Base-by-base conservation (phyloP, 345 rosid genomes). In the Cochlearia excelsa region DNA sequence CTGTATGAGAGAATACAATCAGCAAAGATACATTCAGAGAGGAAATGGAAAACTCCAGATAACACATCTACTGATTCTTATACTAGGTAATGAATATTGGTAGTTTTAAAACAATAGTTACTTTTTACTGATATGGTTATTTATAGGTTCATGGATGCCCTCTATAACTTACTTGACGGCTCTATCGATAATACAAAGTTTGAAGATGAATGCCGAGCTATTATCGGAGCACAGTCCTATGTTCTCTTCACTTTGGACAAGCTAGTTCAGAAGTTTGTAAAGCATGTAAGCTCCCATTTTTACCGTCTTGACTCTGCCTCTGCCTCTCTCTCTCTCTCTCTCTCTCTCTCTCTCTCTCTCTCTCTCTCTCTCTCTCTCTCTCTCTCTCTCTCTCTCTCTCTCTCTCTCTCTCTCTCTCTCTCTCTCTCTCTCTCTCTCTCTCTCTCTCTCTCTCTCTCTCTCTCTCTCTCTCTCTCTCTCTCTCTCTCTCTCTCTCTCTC, bases 201-300 rank as follows among this genome's bases (percentile, higher is more conserved):
- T 64, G 99, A 93, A 79, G 99, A 93, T 68, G 99, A 89, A 37
- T 93, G 99, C 57, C 92, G 97, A 41, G 85, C 97, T 69, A 89
- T 87, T 54, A 85, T 93, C 53, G 99, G 99, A 66, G 85, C 97
- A 52, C 99, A 89, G 63, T 93, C 99, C 41, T 93, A 93, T 57
- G 73, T 93, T 49, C 81, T 93, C 6, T 93, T 93, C 76, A 93
- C 99, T 27, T 75, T 93, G 80, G 99, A 93, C 79, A 93, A 93
- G 68, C 75, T 93, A 72, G 86, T 93, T 35, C 85, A 80, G 75
- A 89, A 89, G 81, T 82, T 90, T 63, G 95, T 87, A 61, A 90
- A 87, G 72, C 97, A 90, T 83, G 99, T 87, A 74, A 68, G 78
- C 45, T 56, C 57, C 46, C 9, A 59, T 43, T 54, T 16, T 16